Percentiles rank a stretch among this genome's conserved stretches.
phyloP scores from a whole-genome alignment of 352 stramenopile genomes.

The Phytopythium litorale region DNA sequence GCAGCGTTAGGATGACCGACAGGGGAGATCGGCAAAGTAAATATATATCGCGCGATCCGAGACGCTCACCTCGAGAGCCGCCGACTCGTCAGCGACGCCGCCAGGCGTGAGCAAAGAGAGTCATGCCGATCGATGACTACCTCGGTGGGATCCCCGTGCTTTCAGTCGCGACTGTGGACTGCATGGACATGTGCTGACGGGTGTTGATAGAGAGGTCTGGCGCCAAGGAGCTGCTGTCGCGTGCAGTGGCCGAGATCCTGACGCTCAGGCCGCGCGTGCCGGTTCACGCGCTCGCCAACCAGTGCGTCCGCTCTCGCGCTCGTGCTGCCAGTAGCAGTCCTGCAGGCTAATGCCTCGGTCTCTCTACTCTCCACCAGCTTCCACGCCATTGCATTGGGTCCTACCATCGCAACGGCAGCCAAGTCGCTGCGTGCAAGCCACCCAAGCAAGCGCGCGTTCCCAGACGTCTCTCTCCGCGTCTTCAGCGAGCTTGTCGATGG shows the following conservation, averaged over 20 bases:
- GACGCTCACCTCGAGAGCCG: neutral
- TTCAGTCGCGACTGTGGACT: neutral
- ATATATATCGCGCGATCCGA: constrained; percentile 1
- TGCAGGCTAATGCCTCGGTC: neutral
- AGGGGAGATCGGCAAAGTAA: neutral
- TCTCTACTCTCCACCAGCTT: neutral
- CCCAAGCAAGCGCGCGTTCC: constrained; percentile 1
- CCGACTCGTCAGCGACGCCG: constrained; percentile 1
- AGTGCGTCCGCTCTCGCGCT: neutral
- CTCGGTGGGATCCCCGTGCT: neutral
- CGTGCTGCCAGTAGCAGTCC: neutral
- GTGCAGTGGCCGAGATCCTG: constrained; percentile 3
- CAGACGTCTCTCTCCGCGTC: neutral
- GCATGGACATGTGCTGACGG: neutral
- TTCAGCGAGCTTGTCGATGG: constrained; percentile 3
- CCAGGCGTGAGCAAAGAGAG: neutral
- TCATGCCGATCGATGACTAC: constrained; percentile 7
- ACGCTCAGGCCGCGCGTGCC: constrained; percentile 2
- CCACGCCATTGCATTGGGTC: neutral
- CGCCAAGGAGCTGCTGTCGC: constrained; percentile 4
- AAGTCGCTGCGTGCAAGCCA: neutral
- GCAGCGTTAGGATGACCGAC: constrained; percentile 1
- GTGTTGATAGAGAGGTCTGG: neutral
- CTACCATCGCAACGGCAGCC: neutral
- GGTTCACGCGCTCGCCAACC: constrained; percentile 4